Percentiles rank a stretch among this genome's conserved stretches.
Conservation (phyloP, 148 eudicot species). For the Hydrangea macrophylla region DNA sequence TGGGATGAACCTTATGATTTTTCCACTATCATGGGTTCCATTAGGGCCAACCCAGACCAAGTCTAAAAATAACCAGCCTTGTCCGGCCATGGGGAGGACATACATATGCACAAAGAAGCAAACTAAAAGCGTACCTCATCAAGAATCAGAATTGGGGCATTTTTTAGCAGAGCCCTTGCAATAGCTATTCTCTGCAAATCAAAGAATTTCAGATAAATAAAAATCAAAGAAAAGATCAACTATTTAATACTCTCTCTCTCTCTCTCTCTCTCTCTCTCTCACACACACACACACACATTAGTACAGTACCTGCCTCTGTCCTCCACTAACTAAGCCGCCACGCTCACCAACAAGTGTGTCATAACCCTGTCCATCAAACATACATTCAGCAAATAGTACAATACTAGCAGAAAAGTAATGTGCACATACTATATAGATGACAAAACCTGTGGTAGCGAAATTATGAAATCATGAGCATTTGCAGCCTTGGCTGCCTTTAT, state of each 20-base stretch:
- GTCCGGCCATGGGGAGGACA: neutral
- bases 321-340: conserved; percentile 94
- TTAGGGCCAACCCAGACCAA: neutral
- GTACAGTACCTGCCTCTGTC: conserved; percentile 86
- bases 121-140: conserved; percentile 67
- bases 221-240: conserved; percentile 16
- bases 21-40: neutral
- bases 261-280: conserved; percentile 6
- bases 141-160: conserved; percentile 89
- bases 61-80: neutral
- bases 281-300: neutral
- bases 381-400: conserved; percentile 18
- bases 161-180: conserved; percentile 91
- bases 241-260: conserved; percentile 13
- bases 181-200: conserved; percentile 85
- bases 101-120: neutral
- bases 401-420: conserved; percentile 18
- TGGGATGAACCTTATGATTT: neutral
- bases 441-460: conserved; percentile 92
- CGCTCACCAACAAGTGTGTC: conserved; percentile 98
- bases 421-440: conserved; percentile 5
- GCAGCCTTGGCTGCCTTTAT: conserved; percentile 99
- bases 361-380: conserved; percentile 61
- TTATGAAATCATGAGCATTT: conserved; percentile 94
- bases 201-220: too few species aligned